phyloP scores from a whole-genome alignment of 2,329 filamentous ascomycete genomes.

The Knoxdaviesia capensis region DNA sequence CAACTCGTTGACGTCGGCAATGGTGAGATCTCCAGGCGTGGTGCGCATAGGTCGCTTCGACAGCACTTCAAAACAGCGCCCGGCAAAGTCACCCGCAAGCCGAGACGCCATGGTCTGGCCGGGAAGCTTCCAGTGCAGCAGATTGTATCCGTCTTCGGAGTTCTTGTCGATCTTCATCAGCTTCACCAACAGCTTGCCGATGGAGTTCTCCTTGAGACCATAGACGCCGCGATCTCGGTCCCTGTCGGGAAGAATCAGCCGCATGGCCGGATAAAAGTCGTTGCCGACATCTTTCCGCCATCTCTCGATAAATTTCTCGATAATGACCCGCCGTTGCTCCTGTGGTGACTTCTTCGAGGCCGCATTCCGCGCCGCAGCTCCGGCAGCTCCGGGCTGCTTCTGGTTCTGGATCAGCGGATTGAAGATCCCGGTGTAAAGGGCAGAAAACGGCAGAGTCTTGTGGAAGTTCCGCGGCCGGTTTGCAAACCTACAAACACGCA shows the following conservation, averaged over 20 bases:
- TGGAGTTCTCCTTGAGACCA: constrained; percentile 77
- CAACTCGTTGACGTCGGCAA: constrained; percentile 75
- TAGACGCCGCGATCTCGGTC: constrained; percentile 87
- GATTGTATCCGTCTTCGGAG: constrained; percentile 68
- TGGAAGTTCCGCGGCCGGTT: constrained; percentile 65
- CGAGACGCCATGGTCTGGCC: constrained; percentile 41
- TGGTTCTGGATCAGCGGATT: constrained; percentile 62
- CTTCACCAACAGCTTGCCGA: constrained; percentile 80
- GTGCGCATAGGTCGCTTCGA: constrained; percentile 64
- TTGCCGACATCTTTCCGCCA: constrained; percentile 80
- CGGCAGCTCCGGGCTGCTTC: constrained; percentile 39
- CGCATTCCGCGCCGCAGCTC: constrained; percentile 29
- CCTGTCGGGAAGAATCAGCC: constrained; percentile 80
- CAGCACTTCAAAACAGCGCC: constrained; percentile 70
- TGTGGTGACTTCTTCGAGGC: constrained; percentile 44
- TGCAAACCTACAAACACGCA: constrained; percentile 43
- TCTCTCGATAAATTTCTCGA: constrained; percentile 65
- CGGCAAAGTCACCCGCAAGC: constrained; percentile 80
- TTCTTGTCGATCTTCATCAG: constrained; percentile 81
- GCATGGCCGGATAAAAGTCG: constrained; percentile 84
- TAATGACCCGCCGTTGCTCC: constrained; percentile 61
- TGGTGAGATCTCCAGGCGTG: constrained; percentile 56
- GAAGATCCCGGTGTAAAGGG: constrained; percentile 60
- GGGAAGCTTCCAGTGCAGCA: constrained; percentile 85
- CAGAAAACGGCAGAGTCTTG: constrained; percentile 63